These are phyloP conservation scores for Fusarium duplospermum DNA, from an alignment of 2,329 filamentous ascomycete species.

Conservation along the genomic window DNA sequence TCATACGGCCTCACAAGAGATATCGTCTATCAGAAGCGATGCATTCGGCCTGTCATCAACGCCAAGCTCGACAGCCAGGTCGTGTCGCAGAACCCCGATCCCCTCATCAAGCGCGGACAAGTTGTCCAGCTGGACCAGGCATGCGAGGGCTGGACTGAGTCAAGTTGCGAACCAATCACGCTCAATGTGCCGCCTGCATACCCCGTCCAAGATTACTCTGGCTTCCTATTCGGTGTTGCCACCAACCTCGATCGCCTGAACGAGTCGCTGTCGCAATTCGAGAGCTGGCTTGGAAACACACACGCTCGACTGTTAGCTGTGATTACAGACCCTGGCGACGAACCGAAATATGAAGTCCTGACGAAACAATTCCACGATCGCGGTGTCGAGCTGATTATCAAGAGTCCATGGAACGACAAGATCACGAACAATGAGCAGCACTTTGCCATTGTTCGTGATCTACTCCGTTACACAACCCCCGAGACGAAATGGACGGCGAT, in stretches of 20 bases:
- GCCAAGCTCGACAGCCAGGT: slow-evolving; percentile 50
- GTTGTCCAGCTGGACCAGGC: slow-evolving; percentile 44
- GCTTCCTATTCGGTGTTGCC: slow-evolving; percentile 69
- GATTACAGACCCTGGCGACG: slow-evolving; percentile 57
- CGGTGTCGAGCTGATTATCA: slow-evolving; percentile 50
- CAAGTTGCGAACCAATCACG: slow-evolving; percentile 56
- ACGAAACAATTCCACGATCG: slow-evolving; percentile 44
- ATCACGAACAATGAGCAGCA: slow-evolving; percentile 65
- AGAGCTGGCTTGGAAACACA: slow-evolving; percentile 66
- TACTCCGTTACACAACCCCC: slow-evolving; percentile 57
- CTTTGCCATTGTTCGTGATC: slow-evolving; percentile 65
- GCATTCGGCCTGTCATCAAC: slow-evolving; percentile 54
- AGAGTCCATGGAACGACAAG: slow-evolving; percentile 47
- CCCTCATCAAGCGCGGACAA: slow-evolving; percentile 52
- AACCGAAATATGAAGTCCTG: slow-evolving; percentile 44
- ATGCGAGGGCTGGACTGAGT: slow-evolving; percentile 39
- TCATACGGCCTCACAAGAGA: slow-evolving; percentile 53
- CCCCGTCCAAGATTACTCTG: slow-evolving; percentile 56
- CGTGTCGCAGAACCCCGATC: slow-evolving; percentile 51
- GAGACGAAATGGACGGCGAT: slow-evolving; percentile 66
- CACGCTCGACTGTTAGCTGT: slow-evolving; percentile 64
- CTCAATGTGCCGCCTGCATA: slow-evolving; percentile 60
- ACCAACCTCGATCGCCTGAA: slow-evolving; percentile 63
- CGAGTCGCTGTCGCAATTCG: slow-evolving; percentile 62
- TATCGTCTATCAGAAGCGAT: slow-evolving; percentile 58